Conservation (phyloP, 2,329 filamentous ascomycete species). For the Paraconiothyrium sp. region DNA sequence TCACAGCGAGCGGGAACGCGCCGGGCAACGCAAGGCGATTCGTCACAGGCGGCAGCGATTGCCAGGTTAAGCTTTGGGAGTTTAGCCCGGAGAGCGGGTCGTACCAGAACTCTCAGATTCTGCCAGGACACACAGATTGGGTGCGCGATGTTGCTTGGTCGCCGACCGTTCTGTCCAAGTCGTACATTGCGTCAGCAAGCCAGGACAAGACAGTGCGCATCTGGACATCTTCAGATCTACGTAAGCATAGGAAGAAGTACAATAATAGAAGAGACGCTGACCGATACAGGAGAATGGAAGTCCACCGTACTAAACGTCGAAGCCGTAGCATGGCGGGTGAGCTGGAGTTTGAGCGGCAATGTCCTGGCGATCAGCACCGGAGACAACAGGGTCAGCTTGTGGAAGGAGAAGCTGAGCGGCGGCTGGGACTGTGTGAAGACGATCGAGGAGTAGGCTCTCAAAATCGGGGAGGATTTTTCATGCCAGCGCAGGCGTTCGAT, state of each 20-base stretch:
- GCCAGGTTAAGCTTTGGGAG: constrained; percentile 91
- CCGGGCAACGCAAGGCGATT: constrained; percentile 74
- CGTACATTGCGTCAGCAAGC: constrained; percentile 93
- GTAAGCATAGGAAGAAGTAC: constrained; percentile 29
- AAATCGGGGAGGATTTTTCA: not conserved
- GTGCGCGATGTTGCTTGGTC: constrained; percentile 98
- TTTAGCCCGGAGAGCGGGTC: constrained; percentile 66
- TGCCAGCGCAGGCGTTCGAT: not conserved
- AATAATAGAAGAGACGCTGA: constrained; percentile 52
- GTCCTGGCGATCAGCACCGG: constrained; percentile 92
- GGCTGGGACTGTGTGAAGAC: constrained; percentile 98
- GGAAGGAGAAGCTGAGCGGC: constrained; percentile 97
- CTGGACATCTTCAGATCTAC: constrained; percentile 73
- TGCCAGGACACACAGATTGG: constrained; percentile 92
- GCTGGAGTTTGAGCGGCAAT: constrained; percentile 97
- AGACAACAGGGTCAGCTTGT: constrained; percentile 96
- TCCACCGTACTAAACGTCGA: constrained; percentile 89
- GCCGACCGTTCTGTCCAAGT: constrained; percentile 92
- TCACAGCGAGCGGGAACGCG: constrained; percentile 71
- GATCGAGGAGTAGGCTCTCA: constrained; percentile 76
- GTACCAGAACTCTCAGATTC: constrained; percentile 61
- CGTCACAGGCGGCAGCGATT: constrained; percentile 94
- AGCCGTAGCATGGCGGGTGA: constrained; percentile 91
- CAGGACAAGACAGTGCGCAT: constrained; percentile 98
- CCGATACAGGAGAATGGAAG: constrained; percentile 74